Conservation (phyloP, 1,284 basidiomycete species). For the Ceratobasidium sp. region DNA sequence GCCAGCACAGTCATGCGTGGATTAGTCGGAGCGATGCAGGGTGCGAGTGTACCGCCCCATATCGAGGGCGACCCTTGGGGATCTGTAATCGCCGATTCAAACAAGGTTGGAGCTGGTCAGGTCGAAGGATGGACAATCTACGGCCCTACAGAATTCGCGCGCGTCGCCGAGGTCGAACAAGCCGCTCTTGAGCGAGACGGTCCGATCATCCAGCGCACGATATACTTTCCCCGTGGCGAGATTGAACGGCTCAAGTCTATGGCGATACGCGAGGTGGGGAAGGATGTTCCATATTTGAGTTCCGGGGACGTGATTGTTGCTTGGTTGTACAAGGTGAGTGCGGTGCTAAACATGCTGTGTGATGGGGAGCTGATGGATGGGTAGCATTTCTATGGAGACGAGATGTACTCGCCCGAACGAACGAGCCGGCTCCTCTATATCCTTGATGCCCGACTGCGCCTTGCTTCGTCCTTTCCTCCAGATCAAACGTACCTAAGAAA, state of each 20-base stretch:
- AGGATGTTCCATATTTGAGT: slow-evolving; percentile 8
- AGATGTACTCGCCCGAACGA: slow-evolving; percentile 16
- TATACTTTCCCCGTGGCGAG: slow-evolving; percentile 26
- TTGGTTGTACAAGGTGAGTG: slow-evolving; percentile 40
- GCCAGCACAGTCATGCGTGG: slow-evolving; percentile 13
- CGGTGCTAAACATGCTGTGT: neutral
- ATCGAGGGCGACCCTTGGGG: slow-evolving; percentile 16
- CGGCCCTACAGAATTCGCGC: slow-evolving; percentile 14
- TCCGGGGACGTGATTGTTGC: slow-evolving; percentile 42
- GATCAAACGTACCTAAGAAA: slow-evolving; percentile 6
- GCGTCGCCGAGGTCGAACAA: neutral
- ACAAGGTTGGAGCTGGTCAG: neutral
- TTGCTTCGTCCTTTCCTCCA: slow-evolving; percentile 13
- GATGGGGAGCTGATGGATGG: neutral
- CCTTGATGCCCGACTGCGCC: slow-evolving; percentile 22
- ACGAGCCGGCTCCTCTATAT: slow-evolving; percentile 26
- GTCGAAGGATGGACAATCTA: slow-evolving; percentile 30
- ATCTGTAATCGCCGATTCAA: neutral
- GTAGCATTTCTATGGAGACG: slow-evolving; percentile 42
- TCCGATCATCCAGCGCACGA: slow-evolving; percentile 24
- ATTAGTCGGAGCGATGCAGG: neutral
- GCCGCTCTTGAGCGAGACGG: slow-evolving; percentile 15
- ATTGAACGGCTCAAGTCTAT: slow-evolving; percentile 13
- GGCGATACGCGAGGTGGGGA: slow-evolving; percentile 11
- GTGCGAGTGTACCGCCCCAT: neutral